A percentile compares a stretch with the other conserved stretches of the same genome.
These are phyloP conservation scores for Exophiala phaeomuriformis DNA, from an alignment of 2,329 filamentous ascomycete genomes.

Conservation along the genomic window DNA sequence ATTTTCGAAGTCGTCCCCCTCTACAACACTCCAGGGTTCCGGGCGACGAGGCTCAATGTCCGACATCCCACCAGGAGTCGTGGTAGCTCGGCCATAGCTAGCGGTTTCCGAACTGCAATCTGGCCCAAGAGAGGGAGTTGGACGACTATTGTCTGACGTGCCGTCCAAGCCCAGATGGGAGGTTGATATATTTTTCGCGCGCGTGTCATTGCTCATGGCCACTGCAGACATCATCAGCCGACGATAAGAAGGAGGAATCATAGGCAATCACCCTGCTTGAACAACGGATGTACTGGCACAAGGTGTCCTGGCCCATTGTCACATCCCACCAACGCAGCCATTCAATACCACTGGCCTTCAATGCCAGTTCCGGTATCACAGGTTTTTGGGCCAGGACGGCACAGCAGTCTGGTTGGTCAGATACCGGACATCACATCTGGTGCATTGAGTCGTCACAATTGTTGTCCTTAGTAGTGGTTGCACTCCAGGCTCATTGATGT, in stretches of 20 bases:
- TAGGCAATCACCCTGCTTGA: slow-evolving; percentile 31
- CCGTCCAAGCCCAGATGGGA: slow-evolving; percentile 2
- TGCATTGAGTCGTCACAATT: background rate
- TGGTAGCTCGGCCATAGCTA: background rate
- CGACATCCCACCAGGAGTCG: background rate
- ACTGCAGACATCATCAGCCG: slow-evolving; percentile 2
- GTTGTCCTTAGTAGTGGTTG: background rate
- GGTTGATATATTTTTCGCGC: background rate
- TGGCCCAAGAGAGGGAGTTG: background rate
- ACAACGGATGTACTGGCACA: slow-evolving; percentile 22
- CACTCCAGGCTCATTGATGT: background rate
- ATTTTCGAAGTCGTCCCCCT: slow-evolving; percentile 5
- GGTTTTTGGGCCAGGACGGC: background rate
- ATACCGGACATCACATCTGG: background rate
- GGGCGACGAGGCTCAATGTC: background rate
- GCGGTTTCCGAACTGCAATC: background rate
- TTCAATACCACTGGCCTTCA: slow-evolving; percentile 5
- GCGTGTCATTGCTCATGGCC: background rate
- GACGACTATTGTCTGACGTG: slow-evolving; percentile 1
- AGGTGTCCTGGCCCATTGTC: slow-evolving; percentile 7
- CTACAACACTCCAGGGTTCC: background rate
- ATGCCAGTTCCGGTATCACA: background rate
- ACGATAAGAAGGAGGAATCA: background rate
- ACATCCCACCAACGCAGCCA: slow-evolving; percentile 17
- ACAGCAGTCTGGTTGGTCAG: too few species aligned